Conservation (phyloP, 345 rosid genomes). For the Gossypium turneri region DNA sequence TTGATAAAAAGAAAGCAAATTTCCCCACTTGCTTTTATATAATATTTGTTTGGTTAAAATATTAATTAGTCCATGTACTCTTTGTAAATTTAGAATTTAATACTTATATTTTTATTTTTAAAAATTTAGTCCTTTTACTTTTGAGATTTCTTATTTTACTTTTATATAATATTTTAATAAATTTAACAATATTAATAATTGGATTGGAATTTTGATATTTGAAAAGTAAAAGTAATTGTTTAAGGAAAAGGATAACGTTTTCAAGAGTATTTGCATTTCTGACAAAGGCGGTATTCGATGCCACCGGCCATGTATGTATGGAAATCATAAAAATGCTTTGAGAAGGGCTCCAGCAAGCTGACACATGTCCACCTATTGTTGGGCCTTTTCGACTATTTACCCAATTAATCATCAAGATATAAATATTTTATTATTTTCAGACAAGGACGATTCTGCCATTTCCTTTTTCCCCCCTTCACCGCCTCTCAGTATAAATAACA, state of each 20-base stretch:
- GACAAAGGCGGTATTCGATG: background rate
- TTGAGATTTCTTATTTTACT: too few relatives aligned
- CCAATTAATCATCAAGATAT: too few relatives aligned
- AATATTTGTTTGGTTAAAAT: background rate
- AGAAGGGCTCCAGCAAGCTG: background rate
- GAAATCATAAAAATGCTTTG: background rate
- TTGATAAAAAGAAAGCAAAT: too few relatives aligned
- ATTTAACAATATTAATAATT: too few relatives aligned
- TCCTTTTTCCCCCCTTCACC: too few relatives aligned
- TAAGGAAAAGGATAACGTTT: background rate
- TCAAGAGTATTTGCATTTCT: background rate
- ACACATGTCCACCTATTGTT: background rate
- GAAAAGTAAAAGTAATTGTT: too few relatives aligned
- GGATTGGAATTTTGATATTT: too few relatives aligned
- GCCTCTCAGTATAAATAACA: background rate
- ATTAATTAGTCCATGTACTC: too few relatives aligned
- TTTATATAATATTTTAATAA: too few relatives aligned
- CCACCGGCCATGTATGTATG: constrained; percentile 20
- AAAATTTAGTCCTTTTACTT: too few relatives aligned
- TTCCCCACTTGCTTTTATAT: background rate
- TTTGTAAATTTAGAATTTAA: too few relatives aligned
- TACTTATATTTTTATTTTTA: too few relatives aligned
- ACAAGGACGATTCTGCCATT: background rate
- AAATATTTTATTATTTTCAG: background rate
- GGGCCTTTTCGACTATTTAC: background rate